Conservation (phyloP, 768 basidiomycete genomes). For the Suillus plorans region DNA sequence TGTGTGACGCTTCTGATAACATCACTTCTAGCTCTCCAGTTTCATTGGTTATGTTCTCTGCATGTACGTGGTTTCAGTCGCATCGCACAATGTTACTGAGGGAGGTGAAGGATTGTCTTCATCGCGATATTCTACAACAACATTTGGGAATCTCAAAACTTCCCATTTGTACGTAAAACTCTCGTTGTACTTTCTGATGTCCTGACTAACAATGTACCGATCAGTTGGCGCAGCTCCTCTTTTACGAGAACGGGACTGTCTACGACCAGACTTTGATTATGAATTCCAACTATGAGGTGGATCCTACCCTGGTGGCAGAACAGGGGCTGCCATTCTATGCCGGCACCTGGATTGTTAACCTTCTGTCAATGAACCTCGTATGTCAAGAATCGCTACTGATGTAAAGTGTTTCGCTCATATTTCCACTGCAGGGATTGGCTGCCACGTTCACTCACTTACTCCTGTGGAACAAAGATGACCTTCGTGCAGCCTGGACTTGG, state of each 20-base stretch:
- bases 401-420: constrained; percentile 16
- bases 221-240: constrained; percentile 37
- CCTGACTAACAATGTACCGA: background rate
- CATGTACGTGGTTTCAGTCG: constrained; percentile 35
- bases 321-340: constrained; percentile 37
- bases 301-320: constrained; percentile 45
- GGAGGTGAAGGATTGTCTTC: constrained; percentile 27
- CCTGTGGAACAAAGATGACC: constrained; percentile 54
- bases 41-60: constrained; percentile 51
- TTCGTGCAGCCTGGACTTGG: constrained; percentile 49
- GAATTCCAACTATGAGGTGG: constrained; percentile 50
- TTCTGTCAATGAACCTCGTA: constrained; percentile 18
- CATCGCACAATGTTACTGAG: background rate
- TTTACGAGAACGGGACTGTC: constrained; percentile 49
- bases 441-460: constrained; percentile 52
- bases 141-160: constrained; percentile 55
- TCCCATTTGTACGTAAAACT: constrained; percentile 47
- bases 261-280: constrained; percentile 57
- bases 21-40: constrained; percentile 34
- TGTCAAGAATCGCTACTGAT: background rate
- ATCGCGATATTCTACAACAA: constrained; percentile 44
- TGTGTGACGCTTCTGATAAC: background rate
- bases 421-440: constrained; percentile 43
- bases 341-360: constrained; percentile 21
- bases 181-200: constrained; percentile 9